Percentiles rank a stretch among this genome's conserved stretches.
Evolutionary conservation across 2,329 filamentous ascomycete species (phyloP).

Genomic region (Xenoacremonium recifei): DNA sequence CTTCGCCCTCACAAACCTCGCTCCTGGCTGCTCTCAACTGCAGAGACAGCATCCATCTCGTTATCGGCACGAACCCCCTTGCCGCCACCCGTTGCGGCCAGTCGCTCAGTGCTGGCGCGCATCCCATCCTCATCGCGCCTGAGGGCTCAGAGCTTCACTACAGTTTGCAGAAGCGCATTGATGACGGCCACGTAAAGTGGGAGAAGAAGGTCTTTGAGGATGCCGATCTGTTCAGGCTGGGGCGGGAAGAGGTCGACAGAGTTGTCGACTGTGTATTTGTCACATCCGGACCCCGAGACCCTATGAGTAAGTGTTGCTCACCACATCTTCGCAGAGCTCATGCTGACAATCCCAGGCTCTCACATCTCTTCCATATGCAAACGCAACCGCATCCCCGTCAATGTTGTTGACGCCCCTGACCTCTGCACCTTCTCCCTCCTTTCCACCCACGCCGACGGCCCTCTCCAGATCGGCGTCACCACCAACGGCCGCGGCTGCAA

Average conservation of each 20-base stretch:
- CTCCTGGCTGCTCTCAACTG: conserved; percentile 74
- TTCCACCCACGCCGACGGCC: conserved; percentile 85
- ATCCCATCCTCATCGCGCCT: conserved; percentile 75
- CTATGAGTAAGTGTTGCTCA: conserved; percentile 32
- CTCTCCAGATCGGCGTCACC: conserved; percentile 91
- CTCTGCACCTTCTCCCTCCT: conserved; percentile 90
- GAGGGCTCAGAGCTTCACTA: conserved; percentile 58
- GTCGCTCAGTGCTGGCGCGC: conserved; percentile 79
- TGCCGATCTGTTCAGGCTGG: conserved; percentile 69
- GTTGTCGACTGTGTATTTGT: conserved; percentile 94
- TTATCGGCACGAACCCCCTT: conserved; percentile 83
- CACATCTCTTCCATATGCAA: conserved; percentile 75
- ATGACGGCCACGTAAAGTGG: conserved; percentile 66
- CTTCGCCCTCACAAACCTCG: conserved; percentile 31
- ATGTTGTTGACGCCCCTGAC: conserved; percentile 82
- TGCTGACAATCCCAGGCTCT: conserved; percentile 41
- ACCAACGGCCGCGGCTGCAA: conserved; percentile 95
- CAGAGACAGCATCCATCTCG: conserved; percentile 71
- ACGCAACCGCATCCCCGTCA: conserved; percentile 82
- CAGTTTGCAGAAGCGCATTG: conserved; percentile 60
- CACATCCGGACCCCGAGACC: conserved; percentile 55
- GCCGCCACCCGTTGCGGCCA: conserved; percentile 81
- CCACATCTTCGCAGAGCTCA: neutral
- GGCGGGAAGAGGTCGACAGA: conserved; percentile 72
- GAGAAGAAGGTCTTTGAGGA: conserved; percentile 65